Evolutionary conservation across 2,329 filamentous ascomycete species (phyloP).

Genomic region (Ceratocystis destructans): DNA sequence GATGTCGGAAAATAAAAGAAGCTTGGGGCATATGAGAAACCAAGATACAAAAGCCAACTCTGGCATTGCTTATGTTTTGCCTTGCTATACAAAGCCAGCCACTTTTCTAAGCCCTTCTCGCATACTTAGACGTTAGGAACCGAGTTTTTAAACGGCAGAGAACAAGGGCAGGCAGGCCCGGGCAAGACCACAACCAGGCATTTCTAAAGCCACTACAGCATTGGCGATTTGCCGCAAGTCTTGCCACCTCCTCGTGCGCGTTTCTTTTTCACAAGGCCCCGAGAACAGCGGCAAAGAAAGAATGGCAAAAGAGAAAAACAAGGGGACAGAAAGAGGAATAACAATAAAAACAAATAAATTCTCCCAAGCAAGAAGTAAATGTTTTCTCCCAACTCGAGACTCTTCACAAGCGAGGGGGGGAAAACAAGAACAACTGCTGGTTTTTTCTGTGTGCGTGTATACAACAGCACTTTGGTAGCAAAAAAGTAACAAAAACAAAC

Average conservation of each 20-base stretch:
- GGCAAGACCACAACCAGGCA: neutral
- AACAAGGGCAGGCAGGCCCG: neutral
- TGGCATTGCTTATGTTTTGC: neutral
- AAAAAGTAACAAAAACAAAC: neutral
- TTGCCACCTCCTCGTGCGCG: neutral
- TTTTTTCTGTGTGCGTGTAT: conserved; percentile 5
- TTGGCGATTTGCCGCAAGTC: neutral
- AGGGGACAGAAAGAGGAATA: neutral
- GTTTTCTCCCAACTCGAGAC: too few relatives aligned
- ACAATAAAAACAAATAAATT: conserved; percentile 9
- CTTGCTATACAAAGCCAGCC: too few relatives aligned
- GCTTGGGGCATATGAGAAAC: neutral
- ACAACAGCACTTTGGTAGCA: conserved; percentile 5
- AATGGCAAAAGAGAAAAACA: neutral
- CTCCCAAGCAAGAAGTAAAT: neutral
- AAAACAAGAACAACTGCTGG: neutral
- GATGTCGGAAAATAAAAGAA: neutral
- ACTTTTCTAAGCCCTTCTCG: too few relatives aligned
- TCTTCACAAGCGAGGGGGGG: neutral
- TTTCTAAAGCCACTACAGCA: conserved; percentile 7
- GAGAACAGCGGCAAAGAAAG: neutral
- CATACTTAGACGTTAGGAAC: too few relatives aligned
- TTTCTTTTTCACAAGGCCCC: neutral
- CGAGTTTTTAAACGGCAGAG: too few relatives aligned
- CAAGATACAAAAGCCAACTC: neutral